Base-by-base conservation (phyloP, 306 rosid genomes). In the Quercus engelmannii region DNA sequence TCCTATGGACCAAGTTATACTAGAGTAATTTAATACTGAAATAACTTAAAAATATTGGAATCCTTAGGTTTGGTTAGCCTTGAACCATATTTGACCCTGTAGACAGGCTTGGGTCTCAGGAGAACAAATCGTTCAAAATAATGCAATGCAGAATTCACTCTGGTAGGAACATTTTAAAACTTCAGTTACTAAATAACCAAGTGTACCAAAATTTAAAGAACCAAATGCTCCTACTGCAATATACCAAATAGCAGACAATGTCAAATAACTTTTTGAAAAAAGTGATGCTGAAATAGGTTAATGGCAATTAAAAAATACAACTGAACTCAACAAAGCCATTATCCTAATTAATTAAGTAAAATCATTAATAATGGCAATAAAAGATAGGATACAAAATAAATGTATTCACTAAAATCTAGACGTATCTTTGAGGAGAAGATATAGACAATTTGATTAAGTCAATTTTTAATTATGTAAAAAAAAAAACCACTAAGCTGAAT, bases 1-100 rank as follows among this genome's bases (percentile, higher is more conserved):
- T 49, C 79, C 14, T 46, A 73, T 25, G 74, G 70, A 83, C 76
- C 80, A 76, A 61, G 73, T 83, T 80, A 43, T 20, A 17, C 65
- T 59, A 57, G 35, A 41, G 73, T 30, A 73, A 25, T 6, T 65
- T 25, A 9, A 3, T 17, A 33, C 20, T 15, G 55, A 23, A 65
- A n/a, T 6, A 25, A 41, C 25, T 43, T 62, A 8, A 12, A 23
- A 65, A 63, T 63, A 54, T 3, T 5, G 23, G 55, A 76, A 76
- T 64, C 74, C 21, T 6, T n/a, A 62, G 46, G 18, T 57, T 38
- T 21, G 20, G 7, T n/a, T 5, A 63, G 64, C 33, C 46, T 76
- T n/a, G 30, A n/a, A 14, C 4, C 52, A 9, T 46, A 11, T 51
- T 26, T 46, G 12, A 19, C 51, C 52, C 12, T 11, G 52, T 46